Conservation (phyloP, 2,329 filamentous ascomycete species). For the Talaromyces sp. region DNA sequence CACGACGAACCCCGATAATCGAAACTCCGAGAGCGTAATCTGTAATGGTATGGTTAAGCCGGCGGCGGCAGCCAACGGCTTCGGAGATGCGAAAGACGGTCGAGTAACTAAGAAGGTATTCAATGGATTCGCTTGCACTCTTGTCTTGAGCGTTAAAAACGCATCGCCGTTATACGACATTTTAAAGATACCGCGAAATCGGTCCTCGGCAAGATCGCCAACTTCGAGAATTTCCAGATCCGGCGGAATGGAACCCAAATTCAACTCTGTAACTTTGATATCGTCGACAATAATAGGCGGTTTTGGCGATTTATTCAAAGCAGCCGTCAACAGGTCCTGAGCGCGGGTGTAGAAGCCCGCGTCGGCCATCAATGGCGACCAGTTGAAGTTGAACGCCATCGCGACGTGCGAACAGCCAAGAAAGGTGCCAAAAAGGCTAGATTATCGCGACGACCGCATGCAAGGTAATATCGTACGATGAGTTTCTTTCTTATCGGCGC, state of each 20-base stretch:
- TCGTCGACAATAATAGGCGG: slow-evolving; percentile 99
- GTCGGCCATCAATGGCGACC: slow-evolving; percentile 97
- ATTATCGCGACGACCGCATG: slow-evolving; percentile 12
- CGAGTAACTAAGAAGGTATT: slow-evolving; percentile 94
- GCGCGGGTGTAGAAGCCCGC: slow-evolving; percentile 86
- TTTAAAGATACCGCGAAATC: slow-evolving; percentile 97
- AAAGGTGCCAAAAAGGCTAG: slow-evolving; percentile 17
- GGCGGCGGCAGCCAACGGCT: slow-evolving; percentile 85
- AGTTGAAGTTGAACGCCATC: slow-evolving; percentile 99
- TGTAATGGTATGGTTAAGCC: slow-evolving; percentile 96
- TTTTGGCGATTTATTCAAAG: slow-evolving; percentile 95
- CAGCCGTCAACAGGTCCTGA: slow-evolving; percentile 88
- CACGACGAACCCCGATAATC: slow-evolving; percentile 94
- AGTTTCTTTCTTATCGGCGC: neutral
- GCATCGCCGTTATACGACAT: slow-evolving; percentile 98
- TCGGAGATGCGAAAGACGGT: slow-evolving; percentile 86
- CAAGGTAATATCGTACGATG: slow-evolving; percentile 12
- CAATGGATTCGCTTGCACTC: slow-evolving; percentile 95
- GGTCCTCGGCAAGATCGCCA: slow-evolving; percentile 92
- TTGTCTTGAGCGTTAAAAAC: slow-evolving; percentile 89
- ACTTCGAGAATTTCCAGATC: slow-evolving; percentile 97
- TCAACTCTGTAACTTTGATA: slow-evolving; percentile 96
- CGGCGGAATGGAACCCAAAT: slow-evolving; percentile 89
- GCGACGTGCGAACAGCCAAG: slow-evolving; percentile 18
- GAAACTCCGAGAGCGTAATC: slow-evolving; percentile 93